Base-by-base conservation (phyloP, 305 asterid genomes). In the Rubia occidens region DNA sequence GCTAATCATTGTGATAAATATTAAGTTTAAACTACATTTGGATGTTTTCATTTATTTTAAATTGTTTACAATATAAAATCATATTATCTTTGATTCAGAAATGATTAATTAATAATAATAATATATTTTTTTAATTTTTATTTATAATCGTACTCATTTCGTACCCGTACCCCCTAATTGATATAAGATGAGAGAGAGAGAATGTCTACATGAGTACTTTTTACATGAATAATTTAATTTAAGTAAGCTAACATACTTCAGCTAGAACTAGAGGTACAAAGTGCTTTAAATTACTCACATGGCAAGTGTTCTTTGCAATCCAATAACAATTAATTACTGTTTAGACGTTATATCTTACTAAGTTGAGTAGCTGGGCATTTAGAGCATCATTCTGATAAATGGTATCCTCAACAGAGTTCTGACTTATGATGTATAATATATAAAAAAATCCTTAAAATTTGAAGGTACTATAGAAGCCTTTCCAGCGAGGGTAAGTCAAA, bases 391-490 rank as follows among this genome's bases (percentile, higher is more conserved):
- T 44, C 14, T 13, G 15, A 44, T 2, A 44, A 44, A 44, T 0
- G 13, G 11, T 59, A 59, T 24, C 64, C 64, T 14, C 39, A 26
- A 24, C 21, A 26, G 5, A 17, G 29, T 24, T 35, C 32, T 24
- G 64, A 20, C 9, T 59, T 26, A 59, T 59, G 29, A 5, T 9
- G n/a, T 8, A 59, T 2, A 10, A 59, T 15, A 24, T n/a, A n/a
- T n/a, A 21, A 29, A n/a, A 53, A 37, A 47, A 59, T 24, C 40
- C 40, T 24, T 37, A 24, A 59, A 59, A 59, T 59, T 40, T 11
- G 40, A 24, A 11, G 47, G 54, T 29, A 32, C 65, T 17, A 24
- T 26, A 72, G 20, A 66, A 54, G 21, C 43, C 20, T 72, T 71
- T 43, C 71, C 17, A 56, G 67, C 67, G 6, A 8, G 24, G 29